Evolutionary conservation across 768 basidiomycete genomes (phyloP), one percentile per base, ranked within the genome.

Genomic region (Sporobolomyces pararoseus): DNA sequence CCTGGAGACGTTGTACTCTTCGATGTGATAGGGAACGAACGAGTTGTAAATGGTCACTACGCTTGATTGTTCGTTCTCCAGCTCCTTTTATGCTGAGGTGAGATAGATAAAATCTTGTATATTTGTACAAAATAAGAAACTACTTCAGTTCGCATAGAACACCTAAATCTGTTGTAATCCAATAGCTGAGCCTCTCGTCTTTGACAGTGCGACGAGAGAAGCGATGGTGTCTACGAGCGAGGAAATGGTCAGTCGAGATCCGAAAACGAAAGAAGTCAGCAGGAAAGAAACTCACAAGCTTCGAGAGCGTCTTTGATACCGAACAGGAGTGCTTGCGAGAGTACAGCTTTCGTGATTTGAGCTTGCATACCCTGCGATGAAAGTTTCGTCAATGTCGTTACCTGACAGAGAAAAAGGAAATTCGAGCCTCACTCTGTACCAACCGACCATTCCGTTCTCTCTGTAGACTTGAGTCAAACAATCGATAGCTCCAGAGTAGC

Each of bases 281-380:
- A n/a, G 31, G 44, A 37, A 31, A 27, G n/a, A 19, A 52, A 49
- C 72, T 46, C 9, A 73, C 72, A 73, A 35, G 65, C 68, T 78
- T 99, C 96, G 76, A 99, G 94, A 77, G 93, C 90, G 77, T 97
- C 95, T 81, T 99, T 99, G 72, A 92, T 90, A 82, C 95, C 89
- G 83, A 99, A 99, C 62, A 98, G 81, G 72, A 99, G 83, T 3
- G 93, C 95, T 79, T 99, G 96, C 12, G 91, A 90, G 19, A 99
- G 81, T 17, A 97, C 94, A 0, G 95, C 96, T 79, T 99, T 99
- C 59, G 86, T 84, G 66, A 98, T 93, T 79, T 99, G 96, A 0
- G 96, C 94, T 73, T 88, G 84, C 89, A 99, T 94, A 16, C 96
- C 96, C 88, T 94, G 79, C 29, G 13, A 49, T 14, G 7, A 29